Conservation (phyloP, 805 yeast species). For the Tetrapisispora taiwanensis region DNA sequence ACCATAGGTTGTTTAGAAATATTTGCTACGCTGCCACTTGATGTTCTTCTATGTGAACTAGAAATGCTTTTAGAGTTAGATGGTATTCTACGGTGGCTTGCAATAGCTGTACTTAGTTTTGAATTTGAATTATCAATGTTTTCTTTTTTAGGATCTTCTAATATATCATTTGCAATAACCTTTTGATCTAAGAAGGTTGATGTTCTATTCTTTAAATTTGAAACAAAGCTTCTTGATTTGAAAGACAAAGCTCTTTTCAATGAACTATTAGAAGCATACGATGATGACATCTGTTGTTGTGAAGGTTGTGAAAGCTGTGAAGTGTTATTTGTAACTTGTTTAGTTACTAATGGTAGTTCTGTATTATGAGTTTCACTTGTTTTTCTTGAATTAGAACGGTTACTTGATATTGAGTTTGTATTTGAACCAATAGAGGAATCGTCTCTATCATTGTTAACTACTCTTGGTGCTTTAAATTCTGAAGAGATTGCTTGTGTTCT, state of each 20-base stretch:
- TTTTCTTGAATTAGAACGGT: background rate
- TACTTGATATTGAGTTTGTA: background rate
- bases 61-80: background rate
- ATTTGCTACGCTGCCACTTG: background rate
- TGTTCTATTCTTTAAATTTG: slow-evolving; percentile 12
- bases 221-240: slow-evolving; percentile 19
- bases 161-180: background rate
- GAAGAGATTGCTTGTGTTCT: slow-evolving; percentile 7
- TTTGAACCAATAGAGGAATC: background rate
- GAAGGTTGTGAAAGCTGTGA: background rate
- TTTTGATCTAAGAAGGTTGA: slow-evolving; percentile 1
- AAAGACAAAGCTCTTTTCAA: slow-evolving; percentile 24
- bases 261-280: too few relatives aligned
- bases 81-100: background rate
- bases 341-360: background rate
- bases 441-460: background rate
- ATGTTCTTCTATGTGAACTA: background rate
- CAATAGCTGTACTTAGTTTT: background rate
- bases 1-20: background rate
- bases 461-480: background rate
- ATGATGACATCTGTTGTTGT: too few relatives aligned
- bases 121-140: background rate
- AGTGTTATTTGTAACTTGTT: background rate
- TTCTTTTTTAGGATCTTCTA: background rate
- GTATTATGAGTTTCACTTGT: background rate